Evolutionary conservation across 352 stramenopile species (phyloP).

Genomic region (Plasmopara viticola): DNA sequence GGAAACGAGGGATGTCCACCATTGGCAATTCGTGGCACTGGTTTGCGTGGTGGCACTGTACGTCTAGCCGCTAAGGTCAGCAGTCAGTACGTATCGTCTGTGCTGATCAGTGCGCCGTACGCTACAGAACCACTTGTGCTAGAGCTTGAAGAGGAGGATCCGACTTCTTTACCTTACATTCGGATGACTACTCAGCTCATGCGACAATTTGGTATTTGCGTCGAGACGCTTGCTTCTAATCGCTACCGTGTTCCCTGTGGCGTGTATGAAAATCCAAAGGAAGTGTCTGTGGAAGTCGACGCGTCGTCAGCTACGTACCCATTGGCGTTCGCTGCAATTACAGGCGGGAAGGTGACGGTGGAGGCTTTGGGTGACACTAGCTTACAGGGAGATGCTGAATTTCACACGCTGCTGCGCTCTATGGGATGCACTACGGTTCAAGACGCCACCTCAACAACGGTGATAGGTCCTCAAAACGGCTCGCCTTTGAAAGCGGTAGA

Average conservation of each 20-base stretch:
- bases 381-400: constrained; percentile 94
- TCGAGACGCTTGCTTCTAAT: constrained; percentile 85
- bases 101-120: constrained; percentile 94
- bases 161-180: constrained; percentile 96
- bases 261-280: constrained; percentile 61
- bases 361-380: constrained; percentile 90
- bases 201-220: constrained; percentile 92
- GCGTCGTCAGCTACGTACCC: constrained; percentile 96
- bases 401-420: constrained; percentile 80
- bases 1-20: constrained; percentile 65
- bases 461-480: constrained; percentile 66
- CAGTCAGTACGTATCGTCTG: constrained; percentile 95
- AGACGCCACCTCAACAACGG: constrained; percentile 55
- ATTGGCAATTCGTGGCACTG: constrained; percentile 66
- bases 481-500: constrained; percentile 82
- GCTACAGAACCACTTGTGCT: constrained; percentile 72
- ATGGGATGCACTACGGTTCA: constrained; percentile 78
- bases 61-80: constrained; percentile 90
- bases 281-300: constrained; percentile 91
- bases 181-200: constrained; percentile 93
- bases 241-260: constrained; percentile 65
- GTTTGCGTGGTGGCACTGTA: constrained; percentile 64
- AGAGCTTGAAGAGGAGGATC: constrained; percentile 92
- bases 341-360: constrained; percentile 90
- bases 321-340: constrained; percentile 94